Evolutionary conservation across 805 yeast genomes (phyloP), one percentile per base, ranked within the genome.

Genomic region (Sugiyamaella smithiae): DNA sequence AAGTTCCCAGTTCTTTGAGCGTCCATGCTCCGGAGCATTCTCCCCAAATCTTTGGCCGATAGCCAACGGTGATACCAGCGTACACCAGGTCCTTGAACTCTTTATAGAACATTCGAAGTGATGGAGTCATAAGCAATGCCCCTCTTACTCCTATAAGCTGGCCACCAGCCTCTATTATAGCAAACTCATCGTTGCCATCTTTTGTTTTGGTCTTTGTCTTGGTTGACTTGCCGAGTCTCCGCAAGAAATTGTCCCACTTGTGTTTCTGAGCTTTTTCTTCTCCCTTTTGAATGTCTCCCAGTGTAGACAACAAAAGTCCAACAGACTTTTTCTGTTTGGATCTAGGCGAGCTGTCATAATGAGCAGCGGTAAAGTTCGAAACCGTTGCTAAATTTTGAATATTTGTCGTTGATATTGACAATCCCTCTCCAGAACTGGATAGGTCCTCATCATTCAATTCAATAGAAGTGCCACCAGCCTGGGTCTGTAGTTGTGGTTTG

Each of bases 1-100:
- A 80, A 40, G 73, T 75, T 0, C 80, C 80, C 2, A 80, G 78
- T 3, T 71, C 68, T 37, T 63, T 64, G 2, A 73, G 51, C 41
- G 64, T 62, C 49, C 67, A 67, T 0, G 81, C 77, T 0, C 81
- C 82, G 2, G 76, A 69, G n/a, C 80, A 66, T 53, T 79, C 80
- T 9, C 71, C 61, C 84, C 84, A 79, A 7, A 79, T 62, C 29
- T 65, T 61, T 17, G 76, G 67, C 4, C 83, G 63, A 49, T 75
- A 69, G 22, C 70, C 70, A 40, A 70, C 65, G 0, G 83, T 81
- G 1, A 80, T 69, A 0, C 84, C 84, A 20, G 64, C 63, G 25
- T 63, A 57, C 2, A 76, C 72, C 12, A 79, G 62, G 11, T 56
- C 62, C 1, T 54, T 54, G 33, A 73, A 67, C 47, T 61, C 65